Percentiles rank a stretch among this genome's conserved stretches.
phyloP scores from a whole-genome alignment of 768 basidiomycete genomes.

The Leccinum variicolor region DNA sequence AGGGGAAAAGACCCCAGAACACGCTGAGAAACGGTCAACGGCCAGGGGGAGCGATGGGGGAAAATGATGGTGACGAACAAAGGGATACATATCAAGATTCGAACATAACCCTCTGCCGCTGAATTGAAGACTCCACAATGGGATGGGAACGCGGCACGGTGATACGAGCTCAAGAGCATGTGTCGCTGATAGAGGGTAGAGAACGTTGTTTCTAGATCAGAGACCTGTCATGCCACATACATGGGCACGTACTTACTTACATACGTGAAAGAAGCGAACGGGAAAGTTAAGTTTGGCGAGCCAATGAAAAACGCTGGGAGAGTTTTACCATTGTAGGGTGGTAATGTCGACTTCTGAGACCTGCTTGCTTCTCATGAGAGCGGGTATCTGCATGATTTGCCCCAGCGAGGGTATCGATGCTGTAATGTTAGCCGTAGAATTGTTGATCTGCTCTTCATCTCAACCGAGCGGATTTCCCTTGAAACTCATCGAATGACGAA shows the following conservation, averaged over 20 bases:
- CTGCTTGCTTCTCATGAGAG: background rate
- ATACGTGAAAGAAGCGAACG: constrained; percentile 4
- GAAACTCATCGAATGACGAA: background rate
- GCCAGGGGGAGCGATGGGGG: background rate
- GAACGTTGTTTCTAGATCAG: background rate
- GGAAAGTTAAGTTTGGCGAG: background rate
- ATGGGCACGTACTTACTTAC: background rate
- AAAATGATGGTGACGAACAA: background rate
- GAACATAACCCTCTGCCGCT: background rate
- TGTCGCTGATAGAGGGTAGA: background rate
- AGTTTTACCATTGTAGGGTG: background rate
- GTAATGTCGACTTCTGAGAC: constrained; percentile 1
- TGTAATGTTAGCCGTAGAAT: background rate
- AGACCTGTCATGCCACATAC: background rate
- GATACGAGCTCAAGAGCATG: background rate
- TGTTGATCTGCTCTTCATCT: background rate
- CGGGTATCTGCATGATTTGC: background rate
- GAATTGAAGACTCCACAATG: background rate
- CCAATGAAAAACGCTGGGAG: background rate
- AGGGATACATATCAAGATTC: background rate
- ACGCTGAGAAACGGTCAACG: background rate
- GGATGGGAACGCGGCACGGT: background rate
- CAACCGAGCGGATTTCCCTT: background rate
- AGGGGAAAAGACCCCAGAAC: background rate
- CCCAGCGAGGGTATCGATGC: background rate